Base-by-base conservation (phyloP, 176 grass and related monocot genomes). In the Neostapfia colusana region DNA sequence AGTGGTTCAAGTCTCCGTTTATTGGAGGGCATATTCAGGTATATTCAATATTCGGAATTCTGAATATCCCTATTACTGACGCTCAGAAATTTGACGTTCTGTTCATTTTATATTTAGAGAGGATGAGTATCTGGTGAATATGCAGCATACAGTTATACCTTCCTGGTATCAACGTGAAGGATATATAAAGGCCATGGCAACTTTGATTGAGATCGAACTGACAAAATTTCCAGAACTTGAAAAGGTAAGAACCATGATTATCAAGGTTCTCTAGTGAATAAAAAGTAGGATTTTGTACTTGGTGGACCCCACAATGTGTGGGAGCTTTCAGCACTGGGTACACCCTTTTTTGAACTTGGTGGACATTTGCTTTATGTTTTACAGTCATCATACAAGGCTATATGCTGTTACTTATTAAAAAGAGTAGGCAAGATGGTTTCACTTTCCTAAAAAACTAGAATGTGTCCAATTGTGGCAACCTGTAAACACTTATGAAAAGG, bases 131-230 rank as follows among this genome's bases (percentile, higher is more conserved):
- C 79, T 95, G 55, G 91, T 99, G 34, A 99, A 99, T 76, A 99
- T 99, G 95, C 95, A 99, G 81, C 95, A 99, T 77, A 99, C 95
- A 25, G 95, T 99, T 63, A 99, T 99, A 86, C 95, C 95, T 79
- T 99, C 95, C 6, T 99, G 95, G 95, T 99, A 99, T 77, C 95
- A 99, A 63, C 91, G 95, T 67, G 95, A 99, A 86, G 95, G 95
- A 82, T 99, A 99, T 67, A 92, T 99, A 77, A 99, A 99, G 76
- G 85, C 95, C 56, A 99, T 95, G 91, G 83, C 91, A 83, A 93
- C 83, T 70, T 85, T 99, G 77, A 99, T 99, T 72, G 87, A 99
- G 85, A 99, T 88, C 3, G 91, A 95, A 65, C 70, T 99, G 70
- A 73, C 40, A 35, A 95, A 83, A 70, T 99, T 99, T 95, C 76